Conservation (phyloP, 495 filamentous ascomycete species). For the Hyaloscypha hepaticicola region DNA sequence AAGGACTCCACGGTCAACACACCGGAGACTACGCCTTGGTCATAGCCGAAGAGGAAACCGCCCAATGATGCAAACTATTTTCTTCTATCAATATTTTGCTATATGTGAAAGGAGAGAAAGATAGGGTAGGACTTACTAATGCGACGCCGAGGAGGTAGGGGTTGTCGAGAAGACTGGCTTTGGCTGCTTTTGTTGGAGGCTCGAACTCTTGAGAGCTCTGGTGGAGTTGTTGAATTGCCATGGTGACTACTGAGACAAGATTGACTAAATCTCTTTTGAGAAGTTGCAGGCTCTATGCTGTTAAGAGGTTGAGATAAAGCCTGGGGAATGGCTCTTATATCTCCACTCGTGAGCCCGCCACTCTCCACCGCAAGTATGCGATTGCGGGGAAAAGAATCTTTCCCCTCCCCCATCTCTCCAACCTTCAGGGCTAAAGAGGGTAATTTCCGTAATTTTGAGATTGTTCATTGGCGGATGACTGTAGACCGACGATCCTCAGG, state of each 20-base stretch:
- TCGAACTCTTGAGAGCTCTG: neutral
- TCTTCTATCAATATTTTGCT: neutral
- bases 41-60: constrained; percentile 46
- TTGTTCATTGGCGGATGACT: neutral
- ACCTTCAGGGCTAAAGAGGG: neutral
- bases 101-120: neutral
- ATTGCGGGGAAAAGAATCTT: neutral
- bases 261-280: too few species aligned
- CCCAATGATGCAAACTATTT: constrained; percentile 50
- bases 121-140: neutral
- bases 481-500: neutral
- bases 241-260: neutral
- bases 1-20: constrained; percentile 46
- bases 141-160: neutral
- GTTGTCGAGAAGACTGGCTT: neutral
- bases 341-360: neutral
- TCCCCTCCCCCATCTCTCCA: neutral
- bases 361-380: neutral
- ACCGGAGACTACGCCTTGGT: constrained; percentile 57
- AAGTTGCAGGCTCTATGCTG: neutral
- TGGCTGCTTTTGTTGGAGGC: neutral
- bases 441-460: too few species aligned
- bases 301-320: neutral
- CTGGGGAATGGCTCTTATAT: neutral
- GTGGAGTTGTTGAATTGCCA: neutral